These are phyloP conservation scores for Cucurbitaria berberidis DNA, from an alignment of 2,329 filamentous ascomycete species.

Conservation along the genomic window DNA sequence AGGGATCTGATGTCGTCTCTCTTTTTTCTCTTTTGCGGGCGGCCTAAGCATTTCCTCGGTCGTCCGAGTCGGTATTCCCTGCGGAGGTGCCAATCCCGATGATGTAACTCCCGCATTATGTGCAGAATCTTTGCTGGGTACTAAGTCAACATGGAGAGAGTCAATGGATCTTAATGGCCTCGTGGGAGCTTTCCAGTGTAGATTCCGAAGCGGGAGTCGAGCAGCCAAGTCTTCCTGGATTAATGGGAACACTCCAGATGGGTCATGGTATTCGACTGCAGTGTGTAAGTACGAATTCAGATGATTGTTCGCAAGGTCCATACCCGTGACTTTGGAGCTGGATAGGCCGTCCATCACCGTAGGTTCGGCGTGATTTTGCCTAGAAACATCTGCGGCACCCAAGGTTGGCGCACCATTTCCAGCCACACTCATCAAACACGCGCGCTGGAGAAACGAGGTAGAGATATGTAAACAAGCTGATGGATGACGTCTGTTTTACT, in stretches of 20 bases:
- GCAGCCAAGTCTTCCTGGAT: slow-evolving; percentile 78
- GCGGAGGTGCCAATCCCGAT: slow-evolving; percentile 26
- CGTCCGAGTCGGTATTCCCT: slow-evolving; percentile 25
- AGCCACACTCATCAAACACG: slow-evolving; percentile 44
- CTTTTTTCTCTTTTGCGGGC: slow-evolving; percentile 51
- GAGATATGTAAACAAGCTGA: slow-evolving; percentile 6
- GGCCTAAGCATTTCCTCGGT: slow-evolving; percentile 36
- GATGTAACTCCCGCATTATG: slow-evolving; percentile 45
- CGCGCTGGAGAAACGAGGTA: slow-evolving; percentile 11
- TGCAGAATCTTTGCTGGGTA: slow-evolving; percentile 63
- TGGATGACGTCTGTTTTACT: slow-evolving; percentile 26
- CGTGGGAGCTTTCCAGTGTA: slow-evolving; percentile 96
- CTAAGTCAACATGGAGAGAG: slow-evolving; percentile 86
- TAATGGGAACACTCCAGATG: slow-evolving; percentile 83
- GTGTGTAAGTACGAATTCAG: slow-evolving; percentile 23
- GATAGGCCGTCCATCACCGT: slow-evolving; percentile 51
- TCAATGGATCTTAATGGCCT: slow-evolving; percentile 92
- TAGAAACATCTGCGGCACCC: slow-evolving; percentile 45
- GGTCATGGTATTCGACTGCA: slow-evolving; percentile 94
- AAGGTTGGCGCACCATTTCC: slow-evolving; percentile 47
- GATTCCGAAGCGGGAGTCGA: slow-evolving; percentile 83
- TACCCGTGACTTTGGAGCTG: slow-evolving; percentile 60
- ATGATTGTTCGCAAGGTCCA: slow-evolving; percentile 6
- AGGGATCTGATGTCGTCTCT: slow-evolving; percentile 90
- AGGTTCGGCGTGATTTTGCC: slow-evolving; percentile 35